phyloP scores from a whole-genome alignment of 2,329 filamentous ascomycete species.

The Dothidotthia symphoricarpi region DNA sequence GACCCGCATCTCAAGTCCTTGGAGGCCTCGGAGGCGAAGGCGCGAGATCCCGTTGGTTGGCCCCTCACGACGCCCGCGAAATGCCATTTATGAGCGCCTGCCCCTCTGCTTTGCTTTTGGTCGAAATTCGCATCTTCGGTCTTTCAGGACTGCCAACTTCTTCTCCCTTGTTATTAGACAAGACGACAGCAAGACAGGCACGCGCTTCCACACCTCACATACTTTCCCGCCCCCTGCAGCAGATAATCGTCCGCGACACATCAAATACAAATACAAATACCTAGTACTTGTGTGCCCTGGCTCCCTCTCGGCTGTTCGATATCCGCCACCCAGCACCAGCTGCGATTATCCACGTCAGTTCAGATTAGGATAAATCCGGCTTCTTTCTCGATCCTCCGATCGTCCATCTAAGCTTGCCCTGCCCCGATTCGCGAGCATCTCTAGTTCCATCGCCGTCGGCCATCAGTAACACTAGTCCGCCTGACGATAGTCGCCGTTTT shows the following conservation, averaged over 20 bases:
- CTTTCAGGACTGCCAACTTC: not conserved
- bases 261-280: too few relatives aligned
- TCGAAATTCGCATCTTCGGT: not conserved
- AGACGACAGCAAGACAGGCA: not conserved
- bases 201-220: too few relatives aligned
- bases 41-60: conserved; percentile 6
- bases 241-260: not conserved
- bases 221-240: not conserved
- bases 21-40: conserved; percentile 7
- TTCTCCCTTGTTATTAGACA: not conserved
- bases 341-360: not conserved
- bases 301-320: conserved; percentile 15
- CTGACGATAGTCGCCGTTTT: conserved; percentile 24
- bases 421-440: conserved; percentile 14
- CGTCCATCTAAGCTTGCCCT: conserved; percentile 18
- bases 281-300: not conserved
- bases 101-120: not conserved
- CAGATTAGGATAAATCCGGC: not conserved
- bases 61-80: not conserved
- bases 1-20: conserved; percentile 9
- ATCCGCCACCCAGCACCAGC: conserved; percentile 9
- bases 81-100: not conserved
- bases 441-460: conserved; percentile 28
- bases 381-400: conserved; percentile 15
- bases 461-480: conserved; percentile 26